phyloP scores from a whole-genome alignment of 106 monocot species.

The Acorus calamus region DNA sequence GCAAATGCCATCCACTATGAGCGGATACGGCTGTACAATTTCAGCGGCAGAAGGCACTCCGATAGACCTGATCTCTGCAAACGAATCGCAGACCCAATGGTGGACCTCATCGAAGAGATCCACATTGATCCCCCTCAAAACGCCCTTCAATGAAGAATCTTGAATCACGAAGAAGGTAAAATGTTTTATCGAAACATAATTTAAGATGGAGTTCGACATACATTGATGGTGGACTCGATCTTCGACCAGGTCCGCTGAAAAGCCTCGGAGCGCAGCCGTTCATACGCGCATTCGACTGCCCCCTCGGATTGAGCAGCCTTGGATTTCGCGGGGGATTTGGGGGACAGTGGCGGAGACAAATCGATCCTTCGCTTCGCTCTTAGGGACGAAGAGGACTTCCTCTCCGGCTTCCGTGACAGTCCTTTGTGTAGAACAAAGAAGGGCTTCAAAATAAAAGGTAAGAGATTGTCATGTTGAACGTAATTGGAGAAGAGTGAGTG shows the following conservation, averaged over 20 bases:
- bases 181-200: background rate
- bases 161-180: background rate
- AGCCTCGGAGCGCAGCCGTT: slow-evolving; percentile 30
- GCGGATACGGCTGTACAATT: slow-evolving; percentile 43
- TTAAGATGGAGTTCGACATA: background rate
- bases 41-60: slow-evolving; percentile 7
- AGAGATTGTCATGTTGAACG: background rate
- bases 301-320: background rate
- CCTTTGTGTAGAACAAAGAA: slow-evolving; percentile 61
- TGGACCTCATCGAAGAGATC: slow-evolving; percentile 49
- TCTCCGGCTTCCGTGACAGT: slow-evolving; percentile 9
- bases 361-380: slow-evolving; percentile 28
- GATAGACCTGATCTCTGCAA: slow-evolving; percentile 28
- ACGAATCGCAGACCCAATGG: slow-evolving; percentile 54
- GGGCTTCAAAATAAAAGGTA: slow-evolving; percentile 23
- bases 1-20: slow-evolving; percentile 36
- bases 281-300: slow-evolving; percentile 2
- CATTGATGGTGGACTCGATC: slow-evolving; percentile 51
- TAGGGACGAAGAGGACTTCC: slow-evolving; percentile 9
- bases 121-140: slow-evolving; percentile 45
- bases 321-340: slow-evolving; percentile 8
- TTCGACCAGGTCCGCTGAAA: slow-evolving; percentile 44
- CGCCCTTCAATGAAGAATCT: slow-evolving; percentile 27
- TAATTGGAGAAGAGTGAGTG: background rate
- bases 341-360: background rate